Evolutionary conservation across 2,329 filamentous ascomycete genomes (phyloP), one percentile per base, ranked within the genome.

Genomic region (Ophiostoma piceae): DNA sequence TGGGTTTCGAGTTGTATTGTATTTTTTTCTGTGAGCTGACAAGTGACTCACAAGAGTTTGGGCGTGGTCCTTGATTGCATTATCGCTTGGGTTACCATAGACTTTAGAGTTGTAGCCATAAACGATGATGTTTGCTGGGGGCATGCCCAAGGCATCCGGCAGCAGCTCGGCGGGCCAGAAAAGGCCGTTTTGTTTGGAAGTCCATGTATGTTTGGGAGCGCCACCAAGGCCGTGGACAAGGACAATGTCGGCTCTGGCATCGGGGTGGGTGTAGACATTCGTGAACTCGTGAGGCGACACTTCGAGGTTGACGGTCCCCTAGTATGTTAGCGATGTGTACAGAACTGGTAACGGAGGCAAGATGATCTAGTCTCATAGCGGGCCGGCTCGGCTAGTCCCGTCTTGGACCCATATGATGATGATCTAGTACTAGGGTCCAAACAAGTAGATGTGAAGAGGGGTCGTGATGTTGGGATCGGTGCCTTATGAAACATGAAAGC

Each of bases 31-130:
- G 76, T 89, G 89, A 41, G 87, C 81, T 1, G 87, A 85, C 19
- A 92, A 80, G 65, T 82, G 85, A 5, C 84, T 84, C 7, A 90
- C 83, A 41, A 92, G 80, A 12, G 85, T 90, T 79, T 92, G 88
- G 0, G 90, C 89, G 78, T 92, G 90, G 75, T 90, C 85, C 71
- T 88, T 85, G 74, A 92, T 87, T 74, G 85, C 87, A 78, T 88
- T 88, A 73, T 90, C 85, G 75, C 87, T 89, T 67, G 78, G 78
- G 66, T 80, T 80, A 3, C 82, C 82, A 74, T 83, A 84, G 32
- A 87, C 83, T 71, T 91, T 88, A 32, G 90, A 89, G 76, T 92
- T 91, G 77, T 92, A 92, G 32, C 90, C 90, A 75, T 92, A 92
- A 0, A 89, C 88, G 69, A 92, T 78, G 26, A 92, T 81, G 68